Evolutionary conservation across 768 basidiomycete species (phyloP).

Genomic region (Sutorius australiensis): DNA sequence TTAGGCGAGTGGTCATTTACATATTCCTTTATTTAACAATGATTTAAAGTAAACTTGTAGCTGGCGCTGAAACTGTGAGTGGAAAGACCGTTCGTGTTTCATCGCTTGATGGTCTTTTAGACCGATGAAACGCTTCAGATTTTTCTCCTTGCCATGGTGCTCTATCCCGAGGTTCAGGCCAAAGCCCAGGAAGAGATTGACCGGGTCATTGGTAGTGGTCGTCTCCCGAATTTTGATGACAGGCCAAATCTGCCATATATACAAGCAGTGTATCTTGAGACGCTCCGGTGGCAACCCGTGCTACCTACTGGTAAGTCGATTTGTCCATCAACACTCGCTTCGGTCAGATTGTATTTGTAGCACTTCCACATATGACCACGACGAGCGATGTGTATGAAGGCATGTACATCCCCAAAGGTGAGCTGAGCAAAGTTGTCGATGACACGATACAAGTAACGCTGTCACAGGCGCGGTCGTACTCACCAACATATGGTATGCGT

Average conservation of each 20-base stretch:
- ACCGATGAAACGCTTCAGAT: slow-evolving; percentile 10
- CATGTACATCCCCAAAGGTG: slow-evolving; percentile 31
- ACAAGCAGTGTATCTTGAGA: slow-evolving; percentile 31
- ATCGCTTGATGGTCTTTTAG: slow-evolving; percentile 8
- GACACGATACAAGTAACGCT: no score
- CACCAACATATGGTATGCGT: slow-evolving; percentile 25
- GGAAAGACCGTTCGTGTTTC: background rate
- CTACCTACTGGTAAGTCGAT: slow-evolving; percentile 25
- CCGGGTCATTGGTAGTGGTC: slow-evolving; percentile 27
- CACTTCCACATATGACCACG: slow-evolving; percentile 22
- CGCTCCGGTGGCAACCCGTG: slow-evolving; percentile 30
- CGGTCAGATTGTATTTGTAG: slow-evolving; percentile 3
- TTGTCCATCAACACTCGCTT: background rate
- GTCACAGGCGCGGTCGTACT: slow-evolving; percentile 20
- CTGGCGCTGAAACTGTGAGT: slow-evolving; percentile 28
- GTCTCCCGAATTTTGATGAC: slow-evolving; percentile 29
- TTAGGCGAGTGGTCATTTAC: slow-evolving; percentile 13
- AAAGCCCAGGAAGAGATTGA: slow-evolving; percentile 33
- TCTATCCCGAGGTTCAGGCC: slow-evolving; percentile 29
- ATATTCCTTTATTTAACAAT: background rate
- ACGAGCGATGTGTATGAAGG: slow-evolving; percentile 26
- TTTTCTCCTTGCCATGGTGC: slow-evolving; percentile 35
- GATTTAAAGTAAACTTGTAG: slow-evolving; percentile 9
- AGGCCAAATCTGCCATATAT: slow-evolving; percentile 29
- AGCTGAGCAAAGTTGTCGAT: background rate